Evolutionary conservation across 208 protist genomes (phyloP).

Genomic region (Leishmania martiniquensis): DNA sequence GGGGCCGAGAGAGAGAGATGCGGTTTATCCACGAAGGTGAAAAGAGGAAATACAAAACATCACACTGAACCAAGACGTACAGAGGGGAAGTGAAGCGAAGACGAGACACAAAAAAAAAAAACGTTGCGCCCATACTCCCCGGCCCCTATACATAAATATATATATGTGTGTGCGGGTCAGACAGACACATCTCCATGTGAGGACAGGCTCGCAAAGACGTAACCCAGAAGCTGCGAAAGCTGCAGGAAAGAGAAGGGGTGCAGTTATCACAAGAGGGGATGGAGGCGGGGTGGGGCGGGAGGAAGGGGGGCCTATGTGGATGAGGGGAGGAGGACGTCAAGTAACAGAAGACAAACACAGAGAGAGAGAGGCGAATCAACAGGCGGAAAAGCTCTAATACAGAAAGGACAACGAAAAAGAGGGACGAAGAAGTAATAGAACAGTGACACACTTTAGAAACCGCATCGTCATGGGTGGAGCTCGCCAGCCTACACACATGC

Average conservation of each 20-base stretch:
- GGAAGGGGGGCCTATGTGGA: background rate
- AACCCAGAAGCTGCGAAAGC: background rate
- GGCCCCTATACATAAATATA: background rate
- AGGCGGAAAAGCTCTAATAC: background rate
- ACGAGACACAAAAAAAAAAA: background rate
- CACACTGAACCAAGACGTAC: background rate
- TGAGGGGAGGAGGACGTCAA: background rate
- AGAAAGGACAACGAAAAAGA: slow-evolving; percentile 8
- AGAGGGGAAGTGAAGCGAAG: background rate
- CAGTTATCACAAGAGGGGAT: too few species aligned
- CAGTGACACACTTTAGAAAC: background rate
- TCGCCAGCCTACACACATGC: slow-evolving; percentile 1
- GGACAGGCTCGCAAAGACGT: too few species aligned
- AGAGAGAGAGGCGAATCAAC: background rate
- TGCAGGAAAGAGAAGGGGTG: too few species aligned
- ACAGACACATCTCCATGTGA: background rate
- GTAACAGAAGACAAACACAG: too few species aligned
- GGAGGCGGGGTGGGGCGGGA: too few species aligned
- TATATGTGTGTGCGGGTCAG: too few species aligned
- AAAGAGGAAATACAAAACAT: background rate
- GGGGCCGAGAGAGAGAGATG: background rate
- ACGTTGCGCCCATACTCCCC: background rate
- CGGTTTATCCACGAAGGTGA: background rate
- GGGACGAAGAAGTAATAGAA: slow-evolving; percentile 4
- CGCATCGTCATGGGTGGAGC: background rate